Base-by-base conservation (phyloP, 805 yeast species). In the Yarrowia sp. region DNA sequence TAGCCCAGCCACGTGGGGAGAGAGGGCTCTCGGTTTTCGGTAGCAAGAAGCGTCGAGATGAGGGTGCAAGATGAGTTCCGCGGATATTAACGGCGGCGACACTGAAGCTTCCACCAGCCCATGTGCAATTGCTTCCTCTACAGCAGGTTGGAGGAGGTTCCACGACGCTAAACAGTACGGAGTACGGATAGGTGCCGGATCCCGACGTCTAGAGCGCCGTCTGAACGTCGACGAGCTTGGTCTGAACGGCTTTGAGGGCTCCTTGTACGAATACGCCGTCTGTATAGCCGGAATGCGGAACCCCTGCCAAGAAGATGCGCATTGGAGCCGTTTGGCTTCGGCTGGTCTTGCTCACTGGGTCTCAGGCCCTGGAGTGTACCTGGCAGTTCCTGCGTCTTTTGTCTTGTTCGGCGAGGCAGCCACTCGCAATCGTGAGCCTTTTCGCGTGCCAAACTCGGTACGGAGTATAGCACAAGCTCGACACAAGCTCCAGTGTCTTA, bases 1-100 rank as follows among this genome's bases (percentile, higher is more conserved):
- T 47, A 36, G 36, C 30, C 52, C 19, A 30, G 17, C 52, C 52
- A 47, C 52, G 52, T 47, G 52, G 52, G 33, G 19, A 46, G 8
- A 15, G 19, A 47, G 9, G 38, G 38, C 30, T 44, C 30, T 20
- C 30, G 12, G 2, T n/a, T 43, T 9, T 19, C 17, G 47, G 19
- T 12, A 12, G 15, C 24, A 43, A 2, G n/a, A 15, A 17, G 46
- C 20, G 47, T 13, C 13, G 10, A 7, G 24, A 17, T 12, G 24
- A 17, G 46, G 2, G 9, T 8, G 24, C 13, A 24, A 24, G 50
- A 20, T 15, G 33, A 7, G 30, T 47, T 47, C 52, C 52, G 30
- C 52, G 52, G 52, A 44, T 19, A 44, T 13, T 13, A 14, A 12
- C 49, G 49, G 33, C 9, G 8, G 24, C 5, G 15, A 43, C 1